Base-by-base conservation (phyloP, 805 yeast genomes). In the Lipomyces chichibuensis region DNA sequence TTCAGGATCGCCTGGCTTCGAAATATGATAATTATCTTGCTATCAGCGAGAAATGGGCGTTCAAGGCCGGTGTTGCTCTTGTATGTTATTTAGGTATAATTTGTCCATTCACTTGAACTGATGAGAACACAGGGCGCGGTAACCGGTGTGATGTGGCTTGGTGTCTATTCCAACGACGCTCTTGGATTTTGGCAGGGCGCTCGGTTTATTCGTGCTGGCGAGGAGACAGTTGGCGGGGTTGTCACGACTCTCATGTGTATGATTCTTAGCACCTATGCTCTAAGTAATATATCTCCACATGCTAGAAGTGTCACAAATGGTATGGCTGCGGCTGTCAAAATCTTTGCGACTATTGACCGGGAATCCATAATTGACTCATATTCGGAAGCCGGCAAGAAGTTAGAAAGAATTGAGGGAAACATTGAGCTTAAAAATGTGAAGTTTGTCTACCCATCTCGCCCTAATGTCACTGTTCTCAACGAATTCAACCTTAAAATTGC, bases 321-420 rank as follows among this genome's bases (percentile, higher is more conserved):
- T 52, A 64, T 80, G 8, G 80, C 81, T 6, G 78, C 83, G 5
- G 81, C 77, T 32, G 71, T 73, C 65, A 76, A 78, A 62, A 73
- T 80, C n/a, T 79, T 77, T 60, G 80, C 80, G 54, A 78, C 83
- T 6, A 80, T 80, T 61, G 80, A 81, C 65, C 78, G 83, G n/a
- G 75, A 68, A 3, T 81, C 83, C 1, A 69, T 66, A 20, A 77
- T 80, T 54, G 82, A 80, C 69, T 54, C 78, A 5, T 71, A 69
- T 29, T 66, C 72, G 20, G 73, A 67, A 1, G 74, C 65, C 29
- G 75, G 76, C 8, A 27, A 11, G 6, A 62, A 11, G 25, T 65
- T 61, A 11, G 63, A 58, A 5, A 43, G 25, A 17, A 60, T 75
- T 8, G 37, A 61, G 20, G 91, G 90, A n/a, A 75, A 78, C 4